Conservation (phyloP, 2,329 filamentous ascomycete species). For the Epicoccum sorghinum region DNA sequence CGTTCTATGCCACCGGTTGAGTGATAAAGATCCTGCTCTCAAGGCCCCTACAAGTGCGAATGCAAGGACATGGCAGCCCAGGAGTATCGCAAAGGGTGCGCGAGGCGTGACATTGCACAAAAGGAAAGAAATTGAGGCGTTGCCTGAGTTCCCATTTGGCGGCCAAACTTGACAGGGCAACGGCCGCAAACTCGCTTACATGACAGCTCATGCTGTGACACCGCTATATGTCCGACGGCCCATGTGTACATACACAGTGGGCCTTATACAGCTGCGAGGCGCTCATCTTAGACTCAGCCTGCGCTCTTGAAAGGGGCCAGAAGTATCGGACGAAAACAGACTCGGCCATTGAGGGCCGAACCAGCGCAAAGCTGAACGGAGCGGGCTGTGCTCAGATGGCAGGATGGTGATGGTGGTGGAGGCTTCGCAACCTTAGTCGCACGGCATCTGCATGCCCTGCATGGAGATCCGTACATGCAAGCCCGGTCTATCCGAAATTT, state of each 20-base stretch:
- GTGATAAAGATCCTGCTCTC: neutral
- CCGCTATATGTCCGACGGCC: neutral
- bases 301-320: no score
- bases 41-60: no score
- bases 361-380: neutral
- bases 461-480: slow-evolving; percentile 9
- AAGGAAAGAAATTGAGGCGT: no score
- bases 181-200: neutral
- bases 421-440: slow-evolving; percentile 7
- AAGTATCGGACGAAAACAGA: no score
- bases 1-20: slow-evolving; percentile 16
- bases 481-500: slow-evolving; percentile 9
- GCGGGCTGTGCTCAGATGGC: slow-evolving; percentile 1
- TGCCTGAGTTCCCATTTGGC: no score
- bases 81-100: no score
- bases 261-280: no score
- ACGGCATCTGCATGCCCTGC: slow-evolving; percentile 16
- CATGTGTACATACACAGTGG: no score
- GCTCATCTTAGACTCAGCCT: no score
- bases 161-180: neutral
- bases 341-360: no score
- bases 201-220: neutral
- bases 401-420: neutral
- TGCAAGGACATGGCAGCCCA: no score
- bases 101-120: no score